Evolutionary conservation across 768 basidiomycete species (phyloP), one percentile per base, ranked within the genome.

Genomic region (Guyanaporus albipodus): DNA sequence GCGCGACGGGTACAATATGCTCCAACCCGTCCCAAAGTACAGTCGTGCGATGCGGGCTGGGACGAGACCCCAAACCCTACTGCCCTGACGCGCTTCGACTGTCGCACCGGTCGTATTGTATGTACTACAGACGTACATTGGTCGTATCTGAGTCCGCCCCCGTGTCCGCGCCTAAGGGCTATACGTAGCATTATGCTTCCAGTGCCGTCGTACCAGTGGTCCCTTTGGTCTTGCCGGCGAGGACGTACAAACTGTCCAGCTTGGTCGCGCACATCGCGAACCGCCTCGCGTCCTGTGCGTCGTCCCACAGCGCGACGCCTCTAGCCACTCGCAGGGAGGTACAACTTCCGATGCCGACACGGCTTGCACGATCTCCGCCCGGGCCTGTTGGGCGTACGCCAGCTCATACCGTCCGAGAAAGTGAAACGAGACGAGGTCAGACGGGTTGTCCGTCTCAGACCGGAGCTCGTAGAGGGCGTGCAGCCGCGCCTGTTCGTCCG

Each of bases 401-500:
- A 64, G 32, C 6, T 64, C 63, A 10, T 42, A 32, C 5, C 35
- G 46, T 1, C 41, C 46, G 0, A 65, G 54, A 34, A 60, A 56
- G 19, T 65, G 65, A 32, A 62, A 63, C 3, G 53, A 61, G 23
- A 60, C 32, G 10, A 65, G 52, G 37, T 59, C 19, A 2, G 63
- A 64, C 15, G 60, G 65, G 36, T 55, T 60, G 7, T 62, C 52
- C 1, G 54, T 60, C 22, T 45, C 24, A 7, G 62, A 47, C 1
- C 60, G 52, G 15, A 53, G 49, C 10, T n/a, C 32, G 26, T 53
- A 54, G 9, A 70, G 56, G 1, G 40, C 40, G 0, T 52, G 42
- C 18, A 77, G 56, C 4, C 73, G 62, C 15, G 63, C 60, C 4
- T 39, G 55, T 53, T 78, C 76, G 32, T 69, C 74, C 5, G 17